Percentiles rank a stretch among this genome's conserved stretches.
These are phyloP conservation scores for Penicillium sp. DNA, from an alignment of 2,329 filamentous ascomycete species.

Conservation along the genomic window DNA sequence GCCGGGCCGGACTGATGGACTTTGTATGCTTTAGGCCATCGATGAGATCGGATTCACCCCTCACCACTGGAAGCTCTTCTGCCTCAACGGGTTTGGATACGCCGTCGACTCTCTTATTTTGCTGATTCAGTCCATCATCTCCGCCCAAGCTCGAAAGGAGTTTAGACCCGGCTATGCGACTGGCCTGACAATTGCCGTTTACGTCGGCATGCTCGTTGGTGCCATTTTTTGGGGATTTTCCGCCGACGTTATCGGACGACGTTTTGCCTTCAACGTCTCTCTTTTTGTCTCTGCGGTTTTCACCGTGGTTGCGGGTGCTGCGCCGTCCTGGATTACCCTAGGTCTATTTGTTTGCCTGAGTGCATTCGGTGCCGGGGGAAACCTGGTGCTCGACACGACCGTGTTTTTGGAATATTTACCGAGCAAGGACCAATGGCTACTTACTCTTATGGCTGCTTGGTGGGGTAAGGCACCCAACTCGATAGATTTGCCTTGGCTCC, in stretches of 20 bases:
- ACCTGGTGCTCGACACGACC: constrained; percentile 62
- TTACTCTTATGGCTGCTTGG: constrained; percentile 36
- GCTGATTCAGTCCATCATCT: constrained; percentile 34
- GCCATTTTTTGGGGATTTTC: constrained; percentile 66
- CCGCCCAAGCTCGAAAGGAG: constrained; percentile 23
- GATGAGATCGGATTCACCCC: constrained; percentile 62
- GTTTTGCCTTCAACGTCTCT: constrained; percentile 66
- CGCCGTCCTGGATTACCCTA: constrained; percentile 65
- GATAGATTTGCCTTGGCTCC: not conserved
- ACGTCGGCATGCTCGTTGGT: constrained; percentile 44
- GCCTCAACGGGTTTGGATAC: constrained; percentile 61
- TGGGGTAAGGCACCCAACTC: constrained; percentile 27
- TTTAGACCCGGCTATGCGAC: constrained; percentile 30
- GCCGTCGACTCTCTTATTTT: constrained; percentile 41
- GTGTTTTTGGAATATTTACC: constrained; percentile 60
- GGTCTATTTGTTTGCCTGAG: constrained; percentile 63
- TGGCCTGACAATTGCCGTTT: constrained; percentile 42
- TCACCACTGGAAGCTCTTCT: constrained; percentile 61
- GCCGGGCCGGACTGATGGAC: not conserved
- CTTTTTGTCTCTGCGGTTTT: constrained; percentile 63
- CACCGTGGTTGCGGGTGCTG: constrained; percentile 63
- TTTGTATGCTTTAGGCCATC: constrained; percentile 26
- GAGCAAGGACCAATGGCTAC: constrained; percentile 60
- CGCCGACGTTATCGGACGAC: constrained; percentile 66
- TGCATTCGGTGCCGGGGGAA: constrained; percentile 64